Evolutionary conservation across 192 early-diverging fungal genomes (phyloP).

Genomic region (Coemansia nantahalensis): DNA sequence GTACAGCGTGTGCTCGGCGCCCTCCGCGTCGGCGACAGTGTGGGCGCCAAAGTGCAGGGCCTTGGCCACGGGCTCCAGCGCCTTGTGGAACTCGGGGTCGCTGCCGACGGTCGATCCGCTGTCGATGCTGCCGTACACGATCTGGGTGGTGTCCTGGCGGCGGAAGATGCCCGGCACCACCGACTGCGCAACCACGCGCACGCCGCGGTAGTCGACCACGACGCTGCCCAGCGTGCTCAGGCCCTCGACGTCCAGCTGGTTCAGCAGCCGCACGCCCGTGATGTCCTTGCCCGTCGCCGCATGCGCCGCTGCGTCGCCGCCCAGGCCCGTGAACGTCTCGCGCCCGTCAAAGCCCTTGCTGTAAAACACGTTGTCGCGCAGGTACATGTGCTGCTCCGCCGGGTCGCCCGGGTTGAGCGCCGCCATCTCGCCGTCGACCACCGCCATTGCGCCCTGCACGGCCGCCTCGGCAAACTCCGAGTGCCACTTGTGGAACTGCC

Average conservation of each 20-base stretch:
- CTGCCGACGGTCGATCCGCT: conserved; percentile 70
- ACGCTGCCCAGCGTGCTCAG: conserved; percentile 86
- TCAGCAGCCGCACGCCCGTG: conserved; percentile 78
- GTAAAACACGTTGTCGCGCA: conserved; percentile 97
- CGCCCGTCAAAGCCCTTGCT: conserved; percentile 85
- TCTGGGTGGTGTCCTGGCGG: conserved; percentile 67
- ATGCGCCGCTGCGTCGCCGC: conserved; percentile 87
- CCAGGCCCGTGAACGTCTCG: conserved; percentile 77
- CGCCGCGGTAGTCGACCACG: conserved; percentile 90
- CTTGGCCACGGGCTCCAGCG: conserved; percentile 68
- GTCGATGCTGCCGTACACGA: conserved; percentile 93
- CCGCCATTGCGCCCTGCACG: conserved; percentile 74
- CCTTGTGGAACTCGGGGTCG: conserved; percentile 72
- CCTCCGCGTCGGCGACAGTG: conserved; percentile 66
- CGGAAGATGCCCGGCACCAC: conserved; percentile 88
- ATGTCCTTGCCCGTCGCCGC: conserved; percentile 94
- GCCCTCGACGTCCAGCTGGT: conserved; percentile 72
- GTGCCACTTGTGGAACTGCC: conserved; percentile 78
- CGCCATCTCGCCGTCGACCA: conserved; percentile 75
- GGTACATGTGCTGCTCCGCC: conserved; percentile 77
- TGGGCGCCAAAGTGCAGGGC: conserved; percentile 81
- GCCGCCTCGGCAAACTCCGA: conserved; percentile 94
- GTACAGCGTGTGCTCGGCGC: conserved; percentile 61
- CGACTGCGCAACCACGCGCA: conserved; percentile 88
- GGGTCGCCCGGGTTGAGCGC: conserved; percentile 77